Evolutionary conservation across 2,329 filamentous ascomycete genomes (phyloP), one percentile per base, ranked within the genome.

Genomic region (Cladosporium sp.): DNA sequence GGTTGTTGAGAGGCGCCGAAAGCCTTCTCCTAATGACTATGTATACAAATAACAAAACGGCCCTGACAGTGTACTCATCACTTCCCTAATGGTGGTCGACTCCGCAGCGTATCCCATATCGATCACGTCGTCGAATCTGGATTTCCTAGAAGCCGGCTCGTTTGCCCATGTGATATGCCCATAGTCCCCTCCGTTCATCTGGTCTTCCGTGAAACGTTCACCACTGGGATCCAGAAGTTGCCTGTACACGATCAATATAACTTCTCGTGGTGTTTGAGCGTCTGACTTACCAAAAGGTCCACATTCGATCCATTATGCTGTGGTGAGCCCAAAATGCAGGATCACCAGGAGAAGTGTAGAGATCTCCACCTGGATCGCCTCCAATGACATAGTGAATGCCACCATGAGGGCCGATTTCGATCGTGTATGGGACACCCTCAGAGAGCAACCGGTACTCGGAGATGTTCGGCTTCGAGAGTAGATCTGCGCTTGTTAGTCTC

Each of bases 261-360:
- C 1, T n/a, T n/a, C n/a, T n/a, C n/a, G n/a, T n/a, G n/a, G n/a
- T n/a, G n/a, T n/a, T 34, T 12, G 6, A 34, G 32, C 12, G 6
- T 15, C 12, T 2, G n/a, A n/a, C 15, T 8, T 22, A 27, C 18
- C 15, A 19, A 1, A 20, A 11, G 5, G 24, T 30, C 24, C 27
- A 27, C 22, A 52, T 36, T 0, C 72, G 61, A 54, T 77, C 74
- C n/a, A 76, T 69, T 64, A 69, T 68, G 3, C 66, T 65, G 45
- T 76, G 73, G 51, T 76, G 73, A 20, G 71, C 64, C 57, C 66
- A 76, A 61, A 76, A 76, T 7, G 60, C 61, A 1, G 72, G 72
- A 34, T 76, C 72, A 4, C 65, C 70, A 0, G 73, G 72, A 8
- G 68, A 72, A 1, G 67, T 63, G 43, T 65, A 72, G 3, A 57